Percentiles rank a stretch among this genome's conserved stretches.
Conservation (phyloP, 192 early-diverging fungal genomes). For the Thamnidium elegans region DNA sequence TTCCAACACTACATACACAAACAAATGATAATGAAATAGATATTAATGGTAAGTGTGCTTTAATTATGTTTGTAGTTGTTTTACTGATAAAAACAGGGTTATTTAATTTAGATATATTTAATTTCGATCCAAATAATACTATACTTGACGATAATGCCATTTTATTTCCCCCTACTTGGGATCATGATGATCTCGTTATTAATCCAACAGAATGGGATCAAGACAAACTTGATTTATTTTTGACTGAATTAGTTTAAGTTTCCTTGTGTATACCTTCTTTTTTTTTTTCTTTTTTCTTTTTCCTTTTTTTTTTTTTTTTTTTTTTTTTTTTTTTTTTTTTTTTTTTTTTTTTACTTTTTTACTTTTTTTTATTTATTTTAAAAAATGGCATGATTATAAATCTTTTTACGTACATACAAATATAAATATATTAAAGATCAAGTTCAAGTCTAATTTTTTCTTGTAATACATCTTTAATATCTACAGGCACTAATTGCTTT, state of each 20-base stretch:
- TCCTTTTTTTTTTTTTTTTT: neutral
- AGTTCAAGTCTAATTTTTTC: neutral
- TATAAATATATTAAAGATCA: no score
- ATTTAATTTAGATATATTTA: neutral
- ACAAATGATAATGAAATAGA: neutral
- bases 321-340: neutral
- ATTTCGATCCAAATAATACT: neutral
- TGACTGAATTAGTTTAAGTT: neutral
- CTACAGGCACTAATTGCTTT: slow-evolving; percentile 10
- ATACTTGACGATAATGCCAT: neutral
- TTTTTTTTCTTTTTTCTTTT: neutral
- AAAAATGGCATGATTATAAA: neutral
- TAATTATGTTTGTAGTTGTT: no score
- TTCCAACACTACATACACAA: no score
- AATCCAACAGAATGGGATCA: slow-evolving; percentile 13
- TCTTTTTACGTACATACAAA: no score
- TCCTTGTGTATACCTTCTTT: neutral
- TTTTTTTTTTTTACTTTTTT: neutral
- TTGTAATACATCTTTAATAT: neutral
- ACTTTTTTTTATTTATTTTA: neutral
- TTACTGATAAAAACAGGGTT: no score
- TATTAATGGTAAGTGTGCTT: slow-evolving; percentile 12
- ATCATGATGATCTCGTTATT: neutral
- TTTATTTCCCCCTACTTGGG: slow-evolving; percentile 5
- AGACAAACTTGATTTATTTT: slow-evolving; percentile 7